Evolutionary conservation across 2,329 filamentous ascomycete genomes (phyloP), one percentile per base, ranked within the genome.

Genomic region (Curvularia lunata): DNA sequence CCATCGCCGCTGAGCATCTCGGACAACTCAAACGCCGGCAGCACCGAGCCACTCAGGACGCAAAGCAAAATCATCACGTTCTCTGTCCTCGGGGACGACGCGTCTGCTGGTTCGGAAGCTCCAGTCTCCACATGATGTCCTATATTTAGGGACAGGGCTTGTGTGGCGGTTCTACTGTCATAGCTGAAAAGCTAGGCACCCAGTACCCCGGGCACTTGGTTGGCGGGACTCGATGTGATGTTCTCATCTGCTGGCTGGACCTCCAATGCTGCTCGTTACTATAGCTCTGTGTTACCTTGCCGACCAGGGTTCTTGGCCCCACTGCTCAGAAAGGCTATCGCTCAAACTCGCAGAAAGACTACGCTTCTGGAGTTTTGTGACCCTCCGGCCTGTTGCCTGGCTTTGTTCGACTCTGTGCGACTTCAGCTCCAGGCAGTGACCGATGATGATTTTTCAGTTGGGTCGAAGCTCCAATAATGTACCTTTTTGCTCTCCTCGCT

Each of bases 121-220:
- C 34, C 43, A 7, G 37, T 32, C 13, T 30, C 47, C 46, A 48
- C 56, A 49, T 18, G 21, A 49, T 16, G 55, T 48, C 49, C 21
- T 54, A 47, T 45, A 27, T 25, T 21, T 41, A 6, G 23, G 16
- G 4, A 38, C 23, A 45, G 30, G 41, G 55, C 46, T 40, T 48
- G 48, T 46, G 56, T 52, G 49, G 53, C 45, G 48, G 21, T 30
- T 40, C 46, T 42, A 27, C 47, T 32, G 37, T 53, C 41, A 40
- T 30, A 47, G 42, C 41, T 55, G n/a, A 34, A 45, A 21, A 28
- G 40, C 56, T 50, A 64, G 56, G 54, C 58, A 60, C 42, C 58
- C 61, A 48, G 27, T 52, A 10, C 19, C 47, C 48, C 43, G 57
- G 34, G 9, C 23, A 42, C 21, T 13, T 28, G 43, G 53, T 59